Base-by-base conservation (phyloP, 1,284 basidiomycete species). In the Chalciporus sp. region DNA sequence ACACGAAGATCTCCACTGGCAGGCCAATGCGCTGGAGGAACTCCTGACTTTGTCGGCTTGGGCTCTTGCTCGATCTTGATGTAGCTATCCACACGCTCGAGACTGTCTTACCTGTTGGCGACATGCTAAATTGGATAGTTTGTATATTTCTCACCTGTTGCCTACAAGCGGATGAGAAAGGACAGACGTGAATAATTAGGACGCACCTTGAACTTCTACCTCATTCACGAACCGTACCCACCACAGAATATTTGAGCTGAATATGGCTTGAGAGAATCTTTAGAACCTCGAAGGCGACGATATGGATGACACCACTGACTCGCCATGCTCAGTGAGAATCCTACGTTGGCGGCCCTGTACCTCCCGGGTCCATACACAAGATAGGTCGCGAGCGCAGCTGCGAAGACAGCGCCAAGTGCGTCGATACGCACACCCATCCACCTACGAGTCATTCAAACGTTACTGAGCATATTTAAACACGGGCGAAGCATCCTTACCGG, bases 11-110 rank as follows among this genome's bases (percentile, higher is more conserved):
- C 76, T 7, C 90, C 90, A 42, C 84, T 87, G 0, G 85, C 77
- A 1, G 90, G 90, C 90, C 90, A 93, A 53, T 87, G 83, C 0
- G 90, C 90, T 2, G 90, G 88, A 26, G 90, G 89, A 37, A 78
- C 72, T 3, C 84, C 84, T 11, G 67, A 64, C 26, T 75, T 67
- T 0, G 76, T 78, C 1, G 79, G 63, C 53, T 76, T 74, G 0
- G 82, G 81, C 66, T 93, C 90, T 66, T 90, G 87, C 53, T 89
- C 88, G 52, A 91, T 88, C n/a, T 76, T 71, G 42, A 90, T 69
- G 64, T 92, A 92, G 33, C 82, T 80, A 62, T 89, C 80, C 49
- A 92, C 85, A 33, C 90, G 82, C 66, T 93, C 90, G 58, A 93
- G 74, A 65, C 85, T 86, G n/a, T 37, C 23, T 8, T 12, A 42